Conservation (phyloP, 2,329 filamentous ascomycete species). For the Colletotrichum tropicale region DNA sequence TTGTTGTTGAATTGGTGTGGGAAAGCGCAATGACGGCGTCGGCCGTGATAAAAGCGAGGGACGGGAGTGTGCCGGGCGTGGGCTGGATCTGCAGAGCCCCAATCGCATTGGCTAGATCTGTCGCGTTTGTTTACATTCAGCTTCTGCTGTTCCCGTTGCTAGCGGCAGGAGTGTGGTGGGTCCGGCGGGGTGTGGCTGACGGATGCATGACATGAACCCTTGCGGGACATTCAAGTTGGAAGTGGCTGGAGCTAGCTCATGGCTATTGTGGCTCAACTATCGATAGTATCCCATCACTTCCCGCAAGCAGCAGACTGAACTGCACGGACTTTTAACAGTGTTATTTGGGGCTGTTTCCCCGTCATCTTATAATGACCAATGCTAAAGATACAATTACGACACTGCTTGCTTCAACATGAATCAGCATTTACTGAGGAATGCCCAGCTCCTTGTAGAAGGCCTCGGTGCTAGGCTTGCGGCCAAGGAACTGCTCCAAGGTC, state of each 20-base stretch:
- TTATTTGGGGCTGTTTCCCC: not conserved
- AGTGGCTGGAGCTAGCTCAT: not conserved
- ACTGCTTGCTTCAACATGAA: not conserved
- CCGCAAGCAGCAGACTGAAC: not conserved
- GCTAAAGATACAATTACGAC: not conserved
- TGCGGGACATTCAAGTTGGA: not conserved
- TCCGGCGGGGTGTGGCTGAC: conserved; percentile 16
- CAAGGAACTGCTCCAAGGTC: conserved; percentile 78
- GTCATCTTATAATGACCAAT: not conserved
- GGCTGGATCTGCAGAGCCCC: not conserved
- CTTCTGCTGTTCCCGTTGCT: conserved; percentile 14
- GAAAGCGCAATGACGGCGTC: not conserved
- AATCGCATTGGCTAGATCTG: not conserved
- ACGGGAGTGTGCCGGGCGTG: not conserved
- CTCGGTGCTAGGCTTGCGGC: conserved; percentile 76
- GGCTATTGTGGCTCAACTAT: not conserved
- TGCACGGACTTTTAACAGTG: not conserved
- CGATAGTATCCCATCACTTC: not conserved
- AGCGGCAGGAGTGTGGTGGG: conserved; percentile 18
- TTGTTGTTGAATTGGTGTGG: not conserved
- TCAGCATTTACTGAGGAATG: conserved; percentile 17
- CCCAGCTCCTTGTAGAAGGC: conserved; percentile 83
- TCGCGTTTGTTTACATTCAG: conserved; percentile 25
- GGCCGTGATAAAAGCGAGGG: not conserved
- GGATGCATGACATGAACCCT: not conserved